Conservation (phyloP, 176 grass and related monocot species). For the Calamus simplicifolius region DNA sequence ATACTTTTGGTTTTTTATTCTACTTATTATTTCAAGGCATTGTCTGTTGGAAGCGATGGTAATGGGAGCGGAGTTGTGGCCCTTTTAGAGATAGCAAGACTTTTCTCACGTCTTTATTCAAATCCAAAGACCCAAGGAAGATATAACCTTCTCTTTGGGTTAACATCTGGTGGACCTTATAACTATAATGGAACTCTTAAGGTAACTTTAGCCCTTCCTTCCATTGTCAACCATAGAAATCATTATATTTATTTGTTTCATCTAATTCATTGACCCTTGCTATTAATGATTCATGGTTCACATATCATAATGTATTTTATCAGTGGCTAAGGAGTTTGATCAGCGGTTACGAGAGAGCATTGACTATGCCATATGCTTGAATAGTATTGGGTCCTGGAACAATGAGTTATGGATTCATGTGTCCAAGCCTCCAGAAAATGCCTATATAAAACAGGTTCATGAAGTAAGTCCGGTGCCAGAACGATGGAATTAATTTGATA, state of each 20-base stretch:
- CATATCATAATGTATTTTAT: slow-evolving; percentile 14
- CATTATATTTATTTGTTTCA: too few relatives aligned
- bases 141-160: slow-evolving; percentile 96
- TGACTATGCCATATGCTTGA: slow-evolving; percentile 96
- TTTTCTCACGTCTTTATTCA: slow-evolving; percentile 87
- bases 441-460: slow-evolving; percentile 88
- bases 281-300: neutral
- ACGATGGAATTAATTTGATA: too few relatives aligned
- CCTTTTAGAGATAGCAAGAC: slow-evolving; percentile 86
- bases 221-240: too few relatives aligned
- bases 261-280: too few relatives aligned
- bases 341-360: slow-evolving; percentile 88
- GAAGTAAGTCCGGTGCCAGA: slow-evolving; percentile 41
- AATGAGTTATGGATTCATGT: slow-evolving; percentile 92
- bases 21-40: slow-evolving; percentile 42
- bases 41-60: slow-evolving; percentile 84
- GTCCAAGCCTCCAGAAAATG: slow-evolving; percentile 96
- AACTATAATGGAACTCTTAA: slow-evolving; percentile 97
- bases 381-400: slow-evolving; percentile 86
- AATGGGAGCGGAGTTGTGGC: slow-evolving; percentile 93
- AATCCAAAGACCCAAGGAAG: slow-evolving; percentile 85
- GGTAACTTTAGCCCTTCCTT: slow-evolving; percentile 26
- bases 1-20: slow-evolving; percentile 17
- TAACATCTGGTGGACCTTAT: slow-evolving; percentile 96
- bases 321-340: slow-evolving; percentile 98